These are phyloP conservation scores for Aspergillus thermomutatus DNA, from an alignment of 2,329 filamentous ascomycete species.

Conservation along the genomic window DNA sequence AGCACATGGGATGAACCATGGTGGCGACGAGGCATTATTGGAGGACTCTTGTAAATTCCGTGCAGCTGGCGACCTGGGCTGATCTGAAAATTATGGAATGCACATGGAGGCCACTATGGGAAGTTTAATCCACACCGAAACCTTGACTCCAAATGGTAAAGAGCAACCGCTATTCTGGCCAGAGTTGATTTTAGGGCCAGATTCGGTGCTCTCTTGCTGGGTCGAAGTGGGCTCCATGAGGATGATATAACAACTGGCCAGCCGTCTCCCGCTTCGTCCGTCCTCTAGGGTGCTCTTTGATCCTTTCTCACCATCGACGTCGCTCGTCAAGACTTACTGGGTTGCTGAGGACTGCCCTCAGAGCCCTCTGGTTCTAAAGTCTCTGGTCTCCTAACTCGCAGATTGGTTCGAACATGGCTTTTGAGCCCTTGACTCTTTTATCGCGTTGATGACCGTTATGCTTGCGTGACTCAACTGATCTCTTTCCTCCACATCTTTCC, in stretches of 20 bases:
- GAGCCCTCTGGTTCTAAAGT: background rate
- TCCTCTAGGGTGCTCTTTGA: background rate
- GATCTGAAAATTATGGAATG: background rate
- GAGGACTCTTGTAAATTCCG: background rate
- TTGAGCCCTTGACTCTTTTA: background rate
- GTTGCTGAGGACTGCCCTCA: background rate
- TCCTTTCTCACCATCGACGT: background rate
- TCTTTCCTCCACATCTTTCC: background rate
- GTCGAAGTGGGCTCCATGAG: background rate
- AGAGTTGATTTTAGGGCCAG: background rate
- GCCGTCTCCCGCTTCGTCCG: background rate
- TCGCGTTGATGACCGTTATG: background rate
- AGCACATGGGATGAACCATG: conserved; percentile 6
- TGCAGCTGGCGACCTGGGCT: background rate
- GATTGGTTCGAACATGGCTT: background rate
- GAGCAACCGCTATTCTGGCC: background rate
- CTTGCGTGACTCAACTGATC: background rate
- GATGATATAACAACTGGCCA: background rate
- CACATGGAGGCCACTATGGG: background rate
- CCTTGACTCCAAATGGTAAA: background rate
- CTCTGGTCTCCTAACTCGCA: background rate
- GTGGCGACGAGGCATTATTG: conserved; percentile 4
- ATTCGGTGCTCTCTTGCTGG: background rate
- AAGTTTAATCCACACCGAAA: background rate
- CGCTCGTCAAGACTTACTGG: background rate